Evolutionary conservation across 139 green algal genomes (phyloP), one percentile per base, ranked within the genome.

Genomic region (Coccomyxa sp.): DNA sequence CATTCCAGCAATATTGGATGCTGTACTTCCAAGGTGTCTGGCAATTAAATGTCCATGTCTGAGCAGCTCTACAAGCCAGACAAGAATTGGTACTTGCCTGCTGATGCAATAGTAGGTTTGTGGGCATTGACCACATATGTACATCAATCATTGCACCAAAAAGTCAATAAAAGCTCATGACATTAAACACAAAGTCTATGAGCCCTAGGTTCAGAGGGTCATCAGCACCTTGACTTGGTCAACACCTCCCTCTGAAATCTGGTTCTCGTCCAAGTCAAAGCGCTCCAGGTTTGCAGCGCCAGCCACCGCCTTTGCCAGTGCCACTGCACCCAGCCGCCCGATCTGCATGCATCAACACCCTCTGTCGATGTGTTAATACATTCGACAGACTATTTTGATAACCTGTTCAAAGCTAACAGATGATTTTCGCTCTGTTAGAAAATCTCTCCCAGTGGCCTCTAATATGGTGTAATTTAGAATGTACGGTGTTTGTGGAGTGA

Each of bases 261-360:
- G 83, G 85, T 98, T 97, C 58, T 95, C 94, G 86, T 98, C 91
- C 76, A 98, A 87, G 51, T 85, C 87, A 58, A 96, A 85, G 81
- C 93, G 84, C 82, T 90, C 71, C 71, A 96, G 82, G 32, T 32
- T 78, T 13, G 58, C 21, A 28, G 82, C 83, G 38, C 77, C 58
- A 27, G 67, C 81, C 11, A 87, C 82, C 15, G 90, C 90, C 74
- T 91, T 90, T 17, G 82, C 90, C 13, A 93, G 81, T 11, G 92
- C 91, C 75, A 93, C 74, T 23, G 90, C 93, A 21, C 93, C 94
- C 15, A 85, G 86, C 0, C 91, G 86, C 83, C 88, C 59, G 12
- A 93, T 83, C 86, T 87, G 67, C 78, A 82, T 31, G 38, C 38
- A 51, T 51, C 3, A 51, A 51, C 38, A 51, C 38, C 38, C 3